A percentile compares a stretch with the other conserved stretches of the same genome.
phyloP scores from a whole-genome alignment of 257 asterid genomes.

The Galeopsis tetrahit region DNA sequence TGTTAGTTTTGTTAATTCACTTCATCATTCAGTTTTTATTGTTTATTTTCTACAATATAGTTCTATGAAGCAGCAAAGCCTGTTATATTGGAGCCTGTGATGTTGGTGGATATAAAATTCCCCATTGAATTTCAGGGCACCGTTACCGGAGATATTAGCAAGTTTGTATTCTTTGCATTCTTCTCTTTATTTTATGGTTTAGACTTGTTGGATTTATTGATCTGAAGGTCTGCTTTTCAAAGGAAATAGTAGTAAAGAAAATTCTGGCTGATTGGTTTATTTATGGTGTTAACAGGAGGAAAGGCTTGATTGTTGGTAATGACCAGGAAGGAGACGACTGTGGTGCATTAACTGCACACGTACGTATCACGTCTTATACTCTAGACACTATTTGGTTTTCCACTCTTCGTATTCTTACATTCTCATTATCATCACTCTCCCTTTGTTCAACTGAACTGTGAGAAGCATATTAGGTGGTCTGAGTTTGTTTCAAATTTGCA shows the following conservation, averaged over 20 bases:
- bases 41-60: slow-evolving; percentile 40
- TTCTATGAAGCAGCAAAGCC: slow-evolving; percentile 81
- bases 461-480: neutral
- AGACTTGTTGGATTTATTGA: neutral
- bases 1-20: neutral
- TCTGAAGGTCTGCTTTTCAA: slow-evolving; percentile 16
- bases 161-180: slow-evolving; percentile 50
- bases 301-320: slow-evolving; percentile 93
- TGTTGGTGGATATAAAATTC: slow-evolving; percentile 88
- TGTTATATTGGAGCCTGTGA: slow-evolving; percentile 93
- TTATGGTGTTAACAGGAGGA: slow-evolving; percentile 65
- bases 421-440: slow-evolving; percentile 1
- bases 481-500: slow-evolving; percentile 9
- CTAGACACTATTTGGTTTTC: slow-evolving; percentile 13
- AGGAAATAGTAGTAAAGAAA: slow-evolving; percentile 1
- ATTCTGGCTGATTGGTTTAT: slow-evolving; percentile 22
- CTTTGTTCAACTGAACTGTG: neutral
- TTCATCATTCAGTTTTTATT: slow-evolving; percentile 18
- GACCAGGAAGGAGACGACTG: slow-evolving; percentile 96
- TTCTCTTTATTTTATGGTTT: slow-evolving; percentile 14
- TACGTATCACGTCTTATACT: slow-evolving; percentile 40
- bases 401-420: neutral
- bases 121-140: slow-evolving; percentile 95
- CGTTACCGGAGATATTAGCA: slow-evolving; percentile 93
- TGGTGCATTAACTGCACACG: slow-evolving; percentile 80